Conservation (phyloP, 768 basidiomycete species). For the Leccinum subtestaceum region DNA sequence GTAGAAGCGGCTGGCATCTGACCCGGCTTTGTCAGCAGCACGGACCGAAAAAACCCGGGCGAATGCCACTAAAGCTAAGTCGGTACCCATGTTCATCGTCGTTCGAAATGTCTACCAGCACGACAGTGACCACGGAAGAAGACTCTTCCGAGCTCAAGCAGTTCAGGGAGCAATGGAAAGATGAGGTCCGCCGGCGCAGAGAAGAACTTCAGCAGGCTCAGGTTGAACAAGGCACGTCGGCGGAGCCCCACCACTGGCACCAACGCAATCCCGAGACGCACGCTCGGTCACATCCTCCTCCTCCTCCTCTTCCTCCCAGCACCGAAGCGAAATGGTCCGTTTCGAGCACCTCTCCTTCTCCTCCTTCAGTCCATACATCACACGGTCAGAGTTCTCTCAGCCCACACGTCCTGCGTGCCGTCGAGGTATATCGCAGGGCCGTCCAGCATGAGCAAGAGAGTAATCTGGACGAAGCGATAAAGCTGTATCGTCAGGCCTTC, state of each 20-base stretch:
- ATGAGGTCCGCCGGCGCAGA: constrained; percentile 48
- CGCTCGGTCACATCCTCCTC: not conserved
- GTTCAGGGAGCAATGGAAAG: constrained; percentile 75
- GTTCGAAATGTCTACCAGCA: not conserved
- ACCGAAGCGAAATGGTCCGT: constrained; percentile 11
- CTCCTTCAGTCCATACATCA: constrained; percentile 18
- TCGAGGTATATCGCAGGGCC: constrained; percentile 67
- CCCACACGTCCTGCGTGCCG: constrained; percentile 43
- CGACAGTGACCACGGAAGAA: constrained; percentile 22
- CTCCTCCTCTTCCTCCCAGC: constrained; percentile 1
- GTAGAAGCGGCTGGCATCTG: too few relatives aligned
- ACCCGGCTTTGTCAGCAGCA: not conserved
- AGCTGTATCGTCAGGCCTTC: constrained; percentile 78
- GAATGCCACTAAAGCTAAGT: constrained; percentile 12
- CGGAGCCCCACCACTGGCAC: not conserved
- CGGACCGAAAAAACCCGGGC: too few relatives aligned
- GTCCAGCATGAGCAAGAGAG: constrained; percentile 72
- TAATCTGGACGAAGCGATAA: constrained; percentile 71
- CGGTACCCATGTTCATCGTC: not conserved
- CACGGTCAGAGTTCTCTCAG: constrained; percentile 32
- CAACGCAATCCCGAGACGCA: constrained; percentile 8
- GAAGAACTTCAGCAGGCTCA: constrained; percentile 12
- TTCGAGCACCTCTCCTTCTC: constrained; percentile 11
- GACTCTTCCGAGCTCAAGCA: constrained; percentile 61
- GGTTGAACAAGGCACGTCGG: not conserved